These are phyloP conservation scores for Peterozyma toletana DNA, from an alignment of 805 yeast species.

Conservation along the genomic window DNA sequence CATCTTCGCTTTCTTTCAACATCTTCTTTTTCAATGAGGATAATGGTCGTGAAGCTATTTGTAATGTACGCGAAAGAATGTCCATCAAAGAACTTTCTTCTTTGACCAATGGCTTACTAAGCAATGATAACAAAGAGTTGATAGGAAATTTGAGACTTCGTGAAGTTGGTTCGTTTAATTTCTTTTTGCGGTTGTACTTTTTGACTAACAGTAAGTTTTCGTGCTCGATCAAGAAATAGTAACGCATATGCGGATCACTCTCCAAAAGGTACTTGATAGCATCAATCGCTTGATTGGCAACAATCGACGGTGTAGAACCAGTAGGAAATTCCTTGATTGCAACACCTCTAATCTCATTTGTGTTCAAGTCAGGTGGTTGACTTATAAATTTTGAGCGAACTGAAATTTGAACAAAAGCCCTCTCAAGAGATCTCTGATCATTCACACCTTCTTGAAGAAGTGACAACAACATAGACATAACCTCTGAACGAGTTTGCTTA, in stretches of 20 bases:
- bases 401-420: slow-evolving; percentile 50
- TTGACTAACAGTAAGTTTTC: slow-evolving; percentile 40
- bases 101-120: slow-evolving; percentile 57
- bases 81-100: slow-evolving; percentile 77
- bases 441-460: slow-evolving; percentile 70
- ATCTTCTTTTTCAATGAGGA: slow-evolving; percentile 40
- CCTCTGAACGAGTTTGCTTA: slow-evolving; percentile 72
- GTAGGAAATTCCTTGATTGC: slow-evolving; percentile 35
- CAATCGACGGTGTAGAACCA: slow-evolving; percentile 59
- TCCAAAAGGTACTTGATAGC: slow-evolving; percentile 66
- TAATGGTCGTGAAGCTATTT: slow-evolving; percentile 70
- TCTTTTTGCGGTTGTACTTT: slow-evolving; percentile 26
- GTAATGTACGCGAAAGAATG: slow-evolving; percentile 64
- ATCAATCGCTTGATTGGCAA: slow-evolving; percentile 74
- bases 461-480: slow-evolving; percentile 58
- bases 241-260: slow-evolving; percentile 57
- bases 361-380: slow-evolving; percentile 10
- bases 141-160: slow-evolving; percentile 60
- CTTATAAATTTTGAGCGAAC: slow-evolving; percentile 31
- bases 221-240: slow-evolving; percentile 75
- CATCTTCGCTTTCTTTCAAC: slow-evolving; percentile 14
- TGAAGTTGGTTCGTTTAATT: slow-evolving; percentile 22
- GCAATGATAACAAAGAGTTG: slow-evolving; percentile 54
- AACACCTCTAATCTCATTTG: slow-evolving; percentile 5
- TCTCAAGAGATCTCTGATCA: slow-evolving; percentile 55